Evolutionary conservation across 2,329 filamentous ascomycete genomes (phyloP), one percentile per base, ranked within the genome.

Genomic region (Thelonectria olida): DNA sequence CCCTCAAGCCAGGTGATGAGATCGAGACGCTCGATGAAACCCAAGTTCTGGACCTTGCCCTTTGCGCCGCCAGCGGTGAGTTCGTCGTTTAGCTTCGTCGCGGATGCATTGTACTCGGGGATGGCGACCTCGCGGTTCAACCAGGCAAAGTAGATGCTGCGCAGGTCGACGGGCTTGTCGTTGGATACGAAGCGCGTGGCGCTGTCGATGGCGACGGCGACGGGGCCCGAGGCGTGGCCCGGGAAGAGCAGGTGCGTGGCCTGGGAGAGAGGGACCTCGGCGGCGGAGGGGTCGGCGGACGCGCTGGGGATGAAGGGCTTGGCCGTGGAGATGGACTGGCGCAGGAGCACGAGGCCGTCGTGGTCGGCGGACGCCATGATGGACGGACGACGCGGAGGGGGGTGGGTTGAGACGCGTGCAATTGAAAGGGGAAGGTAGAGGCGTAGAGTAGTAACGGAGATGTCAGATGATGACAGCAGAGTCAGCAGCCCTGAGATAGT

Each of bases 81-180:
- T 73, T 93, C 89, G 51, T 92, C 89, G 75, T 97, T 97, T 58
- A 98, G 84, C 68, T 89, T 85, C 71, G 91, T 89, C 13, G 92
- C 92, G 0, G 91, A 90, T 23, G 91, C 88, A 78, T 97, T 96
- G 84, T 98, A 98, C 71, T 97, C 93, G 10, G 92, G 91, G 67
- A 97, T 93, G 55, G 91, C 88, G 56, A 91, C 88, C 80, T 98
- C 95, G 77, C 93, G 93, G 80, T 97, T 96, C 72, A 92, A 84
- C 93, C 93, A 99, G 57, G 93, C 93, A 75, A 98, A 97, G 82
- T 95, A 97, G 79, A 97, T 95, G 76, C 91, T 96, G 74, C 96
- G 93, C 69, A 99, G 84, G 75, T 97, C 92, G 72, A 97, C 89
- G 5, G 90, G 85, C 57, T 87, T 84, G 70, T 86, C 87, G 60